Evolutionary conservation across 2,329 filamentous ascomycete genomes (phyloP).

Genomic region (Clarireedia homoeocarpa): DNA sequence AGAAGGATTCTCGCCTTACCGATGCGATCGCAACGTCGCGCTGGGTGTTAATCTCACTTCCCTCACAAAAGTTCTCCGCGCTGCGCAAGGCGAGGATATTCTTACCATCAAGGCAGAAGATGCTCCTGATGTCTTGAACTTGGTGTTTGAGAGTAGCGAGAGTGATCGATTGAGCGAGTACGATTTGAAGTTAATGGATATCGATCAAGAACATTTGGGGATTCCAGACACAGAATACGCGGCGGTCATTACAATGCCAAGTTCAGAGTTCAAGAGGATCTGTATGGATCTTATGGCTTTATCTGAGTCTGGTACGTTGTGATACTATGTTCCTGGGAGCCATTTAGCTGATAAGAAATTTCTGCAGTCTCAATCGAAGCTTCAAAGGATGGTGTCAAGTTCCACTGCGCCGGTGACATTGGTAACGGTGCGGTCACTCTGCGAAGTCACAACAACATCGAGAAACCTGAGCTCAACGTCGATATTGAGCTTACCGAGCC

Average conservation of each 20-base stretch:
- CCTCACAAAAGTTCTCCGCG: constrained; percentile 93
- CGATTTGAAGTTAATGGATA: constrained; percentile 99
- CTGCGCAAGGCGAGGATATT: constrained; percentile 88
- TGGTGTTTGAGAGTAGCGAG: constrained; percentile 85
- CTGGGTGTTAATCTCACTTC: constrained; percentile 96
- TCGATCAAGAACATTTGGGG: constrained; percentile 97
- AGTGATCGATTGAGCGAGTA: constrained; percentile 95
- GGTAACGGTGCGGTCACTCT: constrained; percentile 91
- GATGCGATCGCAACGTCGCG: constrained; percentile 97
- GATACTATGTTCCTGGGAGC: background rate
- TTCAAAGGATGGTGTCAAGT: constrained; percentile 94
- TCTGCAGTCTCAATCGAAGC: constrained; percentile 83
- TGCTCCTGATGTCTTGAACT: constrained; percentile 88
- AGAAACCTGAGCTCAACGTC: constrained; percentile 80
- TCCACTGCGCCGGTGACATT: constrained; percentile 88
- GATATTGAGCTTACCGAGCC: constrained; percentile 88
- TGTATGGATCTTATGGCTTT: constrained; percentile 85
- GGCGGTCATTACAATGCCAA: constrained; percentile 82
- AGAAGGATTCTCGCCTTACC: constrained; percentile 88
- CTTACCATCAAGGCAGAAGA: constrained; percentile 97
- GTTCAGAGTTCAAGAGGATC: constrained; percentile 86
- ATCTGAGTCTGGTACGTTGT: constrained; percentile 79
- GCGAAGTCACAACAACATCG: constrained; percentile 78
- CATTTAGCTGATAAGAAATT: constrained; percentile 12
- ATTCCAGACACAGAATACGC: constrained; percentile 99